A percentile compares a stretch with the other conserved stretches of the same genome.
Evolutionary conservation across 2,329 filamentous ascomycete genomes (phyloP).

Genomic region (Arthrobotrys megalospora): DNA sequence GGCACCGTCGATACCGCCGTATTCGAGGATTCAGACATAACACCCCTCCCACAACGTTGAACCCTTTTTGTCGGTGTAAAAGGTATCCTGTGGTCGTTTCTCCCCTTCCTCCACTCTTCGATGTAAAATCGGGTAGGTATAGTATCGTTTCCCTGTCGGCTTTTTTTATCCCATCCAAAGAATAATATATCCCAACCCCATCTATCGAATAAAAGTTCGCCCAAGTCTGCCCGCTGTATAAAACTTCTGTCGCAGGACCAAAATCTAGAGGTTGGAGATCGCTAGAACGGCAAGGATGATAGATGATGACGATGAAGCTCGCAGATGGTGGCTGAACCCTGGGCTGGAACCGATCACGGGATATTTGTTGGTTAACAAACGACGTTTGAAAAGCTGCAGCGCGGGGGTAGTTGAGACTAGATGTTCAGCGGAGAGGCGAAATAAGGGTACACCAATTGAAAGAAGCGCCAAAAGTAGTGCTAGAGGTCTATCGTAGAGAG

Average conservation of each 20-base stretch:
- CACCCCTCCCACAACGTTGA: not conserved
- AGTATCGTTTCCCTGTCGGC: not conserved
- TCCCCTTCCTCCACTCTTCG: not conserved
- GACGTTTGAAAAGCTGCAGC: no score
- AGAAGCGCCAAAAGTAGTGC: no score
- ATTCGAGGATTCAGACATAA: slow-evolving; percentile 35
- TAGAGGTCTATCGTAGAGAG: not conserved
- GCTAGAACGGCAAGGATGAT: not conserved
- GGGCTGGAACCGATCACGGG: not conserved
- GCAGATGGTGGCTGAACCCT: slow-evolving; percentile 3
- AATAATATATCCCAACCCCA: not conserved
- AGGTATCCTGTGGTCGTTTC: not conserved
- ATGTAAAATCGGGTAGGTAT: not conserved
- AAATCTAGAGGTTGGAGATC: not conserved
- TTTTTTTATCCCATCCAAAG: not conserved
- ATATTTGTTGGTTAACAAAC: not conserved
- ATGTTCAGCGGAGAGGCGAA: no score
- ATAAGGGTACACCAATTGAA: no score
- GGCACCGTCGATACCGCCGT: slow-evolving; percentile 26
- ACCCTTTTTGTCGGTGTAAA: not conserved
- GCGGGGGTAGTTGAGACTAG: no score
- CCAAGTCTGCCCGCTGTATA: no score
- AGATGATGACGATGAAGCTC: not conserved
- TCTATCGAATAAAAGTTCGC: not conserved
- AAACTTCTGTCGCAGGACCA: no score